phyloP scores from a whole-genome alignment of 2,329 filamentous ascomycete genomes.

The Chaetomium sp. region DNA sequence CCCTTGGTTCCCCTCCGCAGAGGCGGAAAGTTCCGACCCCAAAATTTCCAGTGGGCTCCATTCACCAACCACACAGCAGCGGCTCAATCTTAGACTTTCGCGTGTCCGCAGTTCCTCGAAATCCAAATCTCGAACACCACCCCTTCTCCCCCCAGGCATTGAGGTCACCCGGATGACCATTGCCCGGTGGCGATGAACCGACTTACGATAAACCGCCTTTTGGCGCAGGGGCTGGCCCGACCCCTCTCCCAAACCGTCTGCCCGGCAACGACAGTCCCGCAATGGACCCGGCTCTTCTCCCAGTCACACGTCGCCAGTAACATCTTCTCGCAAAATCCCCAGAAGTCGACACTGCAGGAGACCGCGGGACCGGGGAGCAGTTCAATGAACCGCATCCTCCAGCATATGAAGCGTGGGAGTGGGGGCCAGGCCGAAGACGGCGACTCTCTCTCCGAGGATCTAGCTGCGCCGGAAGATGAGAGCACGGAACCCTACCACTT shows the following conservation, averaged over 20 bases:
- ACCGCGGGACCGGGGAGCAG: not conserved
- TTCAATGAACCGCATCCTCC: constrained; percentile 21
- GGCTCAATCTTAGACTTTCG: not conserved
- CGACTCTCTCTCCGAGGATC: constrained; percentile 27
- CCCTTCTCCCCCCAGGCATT: not conserved
- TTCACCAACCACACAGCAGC: not conserved
- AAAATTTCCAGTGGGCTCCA: constrained; percentile 27
- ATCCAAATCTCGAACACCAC: not conserved
- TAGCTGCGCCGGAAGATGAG: constrained; percentile 49
- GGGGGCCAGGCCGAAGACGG: not conserved
- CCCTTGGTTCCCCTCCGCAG: not conserved
- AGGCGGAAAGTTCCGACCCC: constrained; percentile 25
- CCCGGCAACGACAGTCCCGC: constrained; percentile 26
- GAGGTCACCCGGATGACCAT: constrained; percentile 16
- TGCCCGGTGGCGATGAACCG: constrained; percentile 32
- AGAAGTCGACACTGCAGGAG: not conserved
- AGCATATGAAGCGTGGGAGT: constrained; percentile 20
- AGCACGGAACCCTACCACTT: constrained; percentile 73
- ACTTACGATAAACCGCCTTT: constrained; percentile 33
- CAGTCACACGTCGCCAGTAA: constrained; percentile 27
- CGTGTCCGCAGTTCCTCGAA: not conserved
- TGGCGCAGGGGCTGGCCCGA: constrained; percentile 33
- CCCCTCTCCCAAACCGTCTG: constrained; percentile 22
- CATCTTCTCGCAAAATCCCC: constrained; percentile 1
- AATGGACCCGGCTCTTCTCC: constrained; percentile 35